Base-by-base conservation (phyloP, 805 yeast species). In the Pichia thaimueangensis region DNA sequence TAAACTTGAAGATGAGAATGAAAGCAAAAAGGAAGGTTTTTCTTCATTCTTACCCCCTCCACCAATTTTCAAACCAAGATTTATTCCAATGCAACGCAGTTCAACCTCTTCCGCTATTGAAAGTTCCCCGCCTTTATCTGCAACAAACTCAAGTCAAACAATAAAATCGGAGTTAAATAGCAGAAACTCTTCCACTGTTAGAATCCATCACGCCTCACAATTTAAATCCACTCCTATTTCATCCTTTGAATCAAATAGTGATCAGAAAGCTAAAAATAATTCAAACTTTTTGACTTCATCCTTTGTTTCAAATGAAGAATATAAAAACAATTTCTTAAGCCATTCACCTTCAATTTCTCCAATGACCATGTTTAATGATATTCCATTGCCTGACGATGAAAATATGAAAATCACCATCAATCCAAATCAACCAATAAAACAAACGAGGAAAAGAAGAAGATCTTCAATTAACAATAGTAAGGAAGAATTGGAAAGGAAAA, bases 11-110 rank as follows among this genome's bases (percentile, higher is more conserved):
- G n/a, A n/a, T n/a, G n/a, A n/a, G n/a, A n/a, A n/a, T n/a, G n/a
- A n/a, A n/a, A n/a, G n/a, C n/a, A n/a, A n/a, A n/a, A n/a, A n/a
- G n/a, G n/a, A n/a, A n/a, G n/a, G n/a, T n/a, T 29, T 29, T 9
- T 23, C 30, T 4, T 38, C 54, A 9, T 45, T 57, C 24, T 45
- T 71, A 3, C 76, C 76, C 7, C 65, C 70, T 6, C 75, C 75
- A 1, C 76, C 76, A 3, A 63, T 67, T 17, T 64, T 71, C 45
- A 69, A 67, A 50, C 70, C 74, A 6, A 69, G 72, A 4, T 68
- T 70, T 47, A 65, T 70, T 16, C 38, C 16, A 17, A 24, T 35
- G 25, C 38, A 35, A 19, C 22, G 30, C 13, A 23, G 30, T 8
- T 5, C 15, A 5, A 23, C 38, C 5, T 11, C 22, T 8, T n/a